A percentile compares a stretch with the other conserved stretches of the same genome.
Conservation (phyloP, 441 rosid species). For the Pelargonium exstipulatum region DNA sequence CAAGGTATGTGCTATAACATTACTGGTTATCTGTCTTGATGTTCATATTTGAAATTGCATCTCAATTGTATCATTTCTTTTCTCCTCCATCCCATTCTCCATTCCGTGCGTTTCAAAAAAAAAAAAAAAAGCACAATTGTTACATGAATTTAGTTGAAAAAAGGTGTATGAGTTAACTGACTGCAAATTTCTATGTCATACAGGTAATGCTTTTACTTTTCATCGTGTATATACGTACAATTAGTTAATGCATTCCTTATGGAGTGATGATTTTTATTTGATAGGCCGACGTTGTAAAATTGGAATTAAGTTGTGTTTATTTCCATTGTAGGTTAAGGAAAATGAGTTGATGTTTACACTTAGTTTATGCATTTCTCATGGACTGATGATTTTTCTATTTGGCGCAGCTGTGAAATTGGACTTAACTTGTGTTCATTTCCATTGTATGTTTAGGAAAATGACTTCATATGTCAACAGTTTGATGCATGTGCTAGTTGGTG, state of each 20-base stretch:
- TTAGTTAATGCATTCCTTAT: not conserved
- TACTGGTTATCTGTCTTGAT: constrained; percentile 3
- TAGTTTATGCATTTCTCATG: not conserved
- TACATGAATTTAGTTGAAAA: not conserved
- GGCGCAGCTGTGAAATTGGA: too few relatives aligned
- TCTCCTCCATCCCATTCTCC: constrained; percentile 1
- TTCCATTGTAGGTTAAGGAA: too few relatives aligned
- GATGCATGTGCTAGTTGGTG: constrained; percentile 99
- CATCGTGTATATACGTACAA: not conserved
- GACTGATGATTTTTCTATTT: not conserved
- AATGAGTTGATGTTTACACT: not conserved
- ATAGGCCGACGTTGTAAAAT: too few relatives aligned
- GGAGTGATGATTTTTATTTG: not conserved
- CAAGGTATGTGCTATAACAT: constrained; percentile 45
- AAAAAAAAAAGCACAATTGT: not conserved
- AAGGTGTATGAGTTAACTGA: not conserved
- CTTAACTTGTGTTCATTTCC: not conserved
- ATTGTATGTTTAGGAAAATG: constrained; percentile 36
- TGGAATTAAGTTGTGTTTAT: too few relatives aligned
- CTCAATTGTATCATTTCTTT: not conserved
- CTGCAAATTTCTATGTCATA: not conserved
- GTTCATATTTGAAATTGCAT: not conserved
- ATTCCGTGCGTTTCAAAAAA: not conserved
- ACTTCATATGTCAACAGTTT: constrained; percentile 59
- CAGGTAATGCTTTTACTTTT: not conserved